Percentiles rank a stretch among this genome's conserved stretches.
phyloP scores from a whole-genome alignment of 1,139 yeast genomes.

The Chernovozyma sophiae-reginae region DNA sequence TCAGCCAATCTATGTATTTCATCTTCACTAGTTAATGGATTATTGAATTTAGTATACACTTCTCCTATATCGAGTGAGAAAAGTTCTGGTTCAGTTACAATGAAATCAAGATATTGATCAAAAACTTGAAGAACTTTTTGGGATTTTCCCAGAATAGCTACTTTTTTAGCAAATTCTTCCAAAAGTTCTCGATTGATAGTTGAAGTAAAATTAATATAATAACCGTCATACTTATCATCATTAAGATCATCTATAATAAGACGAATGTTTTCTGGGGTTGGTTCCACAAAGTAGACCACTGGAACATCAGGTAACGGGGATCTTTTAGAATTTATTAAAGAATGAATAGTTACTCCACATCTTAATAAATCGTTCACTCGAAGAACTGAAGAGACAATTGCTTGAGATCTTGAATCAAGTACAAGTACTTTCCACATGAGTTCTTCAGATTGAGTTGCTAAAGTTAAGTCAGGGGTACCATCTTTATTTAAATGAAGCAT shows the following conservation, averaged over 20 bases:
- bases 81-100: constrained; percentile 88
- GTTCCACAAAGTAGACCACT: constrained; percentile 86
- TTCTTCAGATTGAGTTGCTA: constrained; percentile 55
- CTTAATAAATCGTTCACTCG: constrained; percentile 85
- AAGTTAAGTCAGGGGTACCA: constrained; percentile 48
- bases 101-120: constrained; percentile 88
- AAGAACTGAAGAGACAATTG: constrained; percentile 81
- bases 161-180: constrained; percentile 85
- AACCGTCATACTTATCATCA: constrained; percentile 70
- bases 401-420: constrained; percentile 75
- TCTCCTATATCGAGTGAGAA: constrained; percentile 71
- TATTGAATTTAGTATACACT: constrained; percentile 66
- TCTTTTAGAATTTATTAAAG: constrained; percentile 64
- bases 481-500: constrained; percentile 78
- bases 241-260: constrained; percentile 68
- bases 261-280: constrained; percentile 71
- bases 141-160: constrained; percentile 67
- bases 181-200: constrained; percentile 70
- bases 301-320: constrained; percentile 90
- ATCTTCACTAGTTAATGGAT: constrained; percentile 69
- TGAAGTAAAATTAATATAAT: constrained; percentile 83
- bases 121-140: constrained; percentile 76
- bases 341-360: constrained; percentile 88
- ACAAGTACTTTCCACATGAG: constrained; percentile 91
- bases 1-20: constrained; percentile 67